These are phyloP conservation scores for Puccinia triticina DNA, from an alignment of 1,284 basidiomycete species.

Conservation along the genomic window DNA sequence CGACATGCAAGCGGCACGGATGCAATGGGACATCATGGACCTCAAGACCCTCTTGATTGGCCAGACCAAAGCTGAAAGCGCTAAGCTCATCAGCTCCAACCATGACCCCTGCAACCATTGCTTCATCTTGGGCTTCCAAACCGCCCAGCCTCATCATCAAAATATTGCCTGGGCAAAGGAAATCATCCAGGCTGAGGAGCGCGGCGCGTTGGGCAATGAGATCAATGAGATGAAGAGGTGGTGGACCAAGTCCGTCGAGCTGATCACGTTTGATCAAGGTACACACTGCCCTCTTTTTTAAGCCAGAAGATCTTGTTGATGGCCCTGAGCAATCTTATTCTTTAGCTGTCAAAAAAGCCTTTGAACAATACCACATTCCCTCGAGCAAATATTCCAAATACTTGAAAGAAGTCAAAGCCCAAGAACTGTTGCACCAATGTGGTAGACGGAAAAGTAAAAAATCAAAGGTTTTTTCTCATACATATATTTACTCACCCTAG, in stretches of 20 bases:
- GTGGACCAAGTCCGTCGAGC: slow-evolving; percentile 72
- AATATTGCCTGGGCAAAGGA: slow-evolving; percentile 64
- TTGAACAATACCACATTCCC: slow-evolving; percentile 60
- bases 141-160: slow-evolving; percentile 63
- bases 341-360: slow-evolving; percentile 63
- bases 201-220: slow-evolving; percentile 71
- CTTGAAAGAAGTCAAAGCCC: slow-evolving; percentile 62
- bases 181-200: slow-evolving; percentile 69
- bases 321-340: background rate
- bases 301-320: background rate
- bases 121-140: slow-evolving; percentile 69
- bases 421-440: background rate
- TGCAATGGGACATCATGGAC: slow-evolving; percentile 84
- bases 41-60: slow-evolving; percentile 86
- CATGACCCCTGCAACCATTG: slow-evolving; percentile 73
- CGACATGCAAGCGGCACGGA: slow-evolving; percentile 78
- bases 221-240: slow-evolving; percentile 75
- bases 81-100: slow-evolving; percentile 80
- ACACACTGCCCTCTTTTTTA: background rate
- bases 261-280: slow-evolving; percentile 63
- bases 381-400: slow-evolving; percentile 11
- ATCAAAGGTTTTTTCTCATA: too few relatives aligned
- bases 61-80: slow-evolving; percentile 86
- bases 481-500: too few relatives aligned
- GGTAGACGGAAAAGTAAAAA: too few relatives aligned